Evolutionary conservation across 2,329 filamentous ascomycete species (phyloP), one percentile per base, ranked within the genome.

Genomic region (Phialocephala subalpina): DNA sequence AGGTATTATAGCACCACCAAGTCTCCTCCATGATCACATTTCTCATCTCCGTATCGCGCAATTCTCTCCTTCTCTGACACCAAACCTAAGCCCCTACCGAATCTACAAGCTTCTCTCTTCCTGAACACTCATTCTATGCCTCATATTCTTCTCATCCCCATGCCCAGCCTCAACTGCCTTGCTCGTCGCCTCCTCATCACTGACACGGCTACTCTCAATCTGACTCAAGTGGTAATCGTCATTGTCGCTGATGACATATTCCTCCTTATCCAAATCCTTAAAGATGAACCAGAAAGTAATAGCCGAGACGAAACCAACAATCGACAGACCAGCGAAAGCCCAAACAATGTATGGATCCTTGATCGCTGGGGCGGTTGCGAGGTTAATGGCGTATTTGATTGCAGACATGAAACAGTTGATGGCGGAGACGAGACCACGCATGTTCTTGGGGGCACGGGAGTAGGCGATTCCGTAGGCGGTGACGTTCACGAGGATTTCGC

Each of bases 391-490:
- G 70, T 83, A 82, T 58, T 82, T 78, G 60, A 84, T 68, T 49
- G 80, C 80, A 1, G 78, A 79, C 71, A 73, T 82, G 75, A 84
- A 81, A 7, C 84, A 73, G 73, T 83, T 83, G 66, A 84, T 74
- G 12, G 82, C 81, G 1, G 82, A 82, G 1, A 85, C 82, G 25
- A 84, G 73, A 68, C 82, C 82, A 64, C 81, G 77, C 83, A 84
- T 84, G 74, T 84, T 84, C 60, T 79, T 74, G 1, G 83, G 83
- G 1, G 82, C 80, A 11, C 82, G 80, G 1, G 82, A 80, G 73
- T 84, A 86, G 1, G 83, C 83, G 64, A 85, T 82, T 65, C 81
- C 82, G 72, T 81, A 84, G 3, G 82, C 83, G 1, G 82, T 81
- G 3, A 83, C 82, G 72, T 83, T 83, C 72, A 82, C 75, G 69